These are phyloP conservation scores for Platanthera zijinensis DNA, from an alignment of 106 monocot species.

Conservation along the genomic window DNA sequence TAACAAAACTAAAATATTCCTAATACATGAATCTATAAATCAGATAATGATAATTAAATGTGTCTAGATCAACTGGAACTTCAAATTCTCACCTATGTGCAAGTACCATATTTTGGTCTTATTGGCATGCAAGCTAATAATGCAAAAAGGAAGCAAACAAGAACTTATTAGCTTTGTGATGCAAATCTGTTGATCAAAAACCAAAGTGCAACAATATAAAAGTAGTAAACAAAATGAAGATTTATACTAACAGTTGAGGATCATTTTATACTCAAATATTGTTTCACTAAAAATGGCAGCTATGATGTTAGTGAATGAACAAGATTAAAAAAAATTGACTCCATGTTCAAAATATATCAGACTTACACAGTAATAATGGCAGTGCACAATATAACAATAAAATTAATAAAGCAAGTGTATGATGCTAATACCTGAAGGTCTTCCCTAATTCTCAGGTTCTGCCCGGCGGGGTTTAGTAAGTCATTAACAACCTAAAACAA, in stretches of 20 bases:
- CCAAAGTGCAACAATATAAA: no score
- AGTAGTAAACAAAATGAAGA: no score
- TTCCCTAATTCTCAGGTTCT: slow-evolving; percentile 92
- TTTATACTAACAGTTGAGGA: no score
- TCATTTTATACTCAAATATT: no score
- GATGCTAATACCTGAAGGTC: slow-evolving; percentile 65
- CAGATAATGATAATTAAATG: no score
- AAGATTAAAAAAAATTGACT: no score
- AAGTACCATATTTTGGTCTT: not conserved
- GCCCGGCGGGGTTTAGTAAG: slow-evolving; percentile 89
- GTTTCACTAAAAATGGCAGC: no score
- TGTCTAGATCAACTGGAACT: not conserved
- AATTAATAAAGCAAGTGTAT: not conserved
- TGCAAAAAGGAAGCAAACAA: not conserved
- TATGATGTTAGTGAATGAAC: no score
- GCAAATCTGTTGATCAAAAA: not conserved
- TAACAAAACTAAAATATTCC: no score
- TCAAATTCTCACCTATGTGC: not conserved
- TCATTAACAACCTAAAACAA: slow-evolving; percentile 84
- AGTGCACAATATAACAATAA: not conserved
- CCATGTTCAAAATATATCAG: not conserved
- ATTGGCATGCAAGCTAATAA: not conserved
- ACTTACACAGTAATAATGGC: not conserved
- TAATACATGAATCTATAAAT: no score
- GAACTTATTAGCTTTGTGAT: not conserved